These are phyloP conservation scores for Candida anglica DNA, from an alignment of 805 yeast species.

Conservation along the genomic window DNA sequence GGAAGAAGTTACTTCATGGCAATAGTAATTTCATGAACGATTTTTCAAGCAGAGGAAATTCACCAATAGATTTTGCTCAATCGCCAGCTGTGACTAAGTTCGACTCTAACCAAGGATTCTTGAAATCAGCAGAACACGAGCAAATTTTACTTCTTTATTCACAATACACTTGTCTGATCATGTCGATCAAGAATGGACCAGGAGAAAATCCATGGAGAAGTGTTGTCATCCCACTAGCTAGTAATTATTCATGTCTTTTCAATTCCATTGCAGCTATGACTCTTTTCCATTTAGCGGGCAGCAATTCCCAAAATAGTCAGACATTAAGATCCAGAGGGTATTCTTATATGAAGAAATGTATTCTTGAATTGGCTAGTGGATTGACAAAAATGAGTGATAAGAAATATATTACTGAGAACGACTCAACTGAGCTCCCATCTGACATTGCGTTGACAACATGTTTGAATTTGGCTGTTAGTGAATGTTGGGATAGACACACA, in stretches of 20 bases:
- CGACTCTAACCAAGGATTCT: constrained; percentile 9
- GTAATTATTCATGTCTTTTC: constrained; percentile 51
- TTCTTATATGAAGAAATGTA: constrained; percentile 56
- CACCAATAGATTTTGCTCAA: background rate
- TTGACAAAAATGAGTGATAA: constrained; percentile 26
- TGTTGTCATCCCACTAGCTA: constrained; percentile 52
- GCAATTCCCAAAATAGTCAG: constrained; percentile 38
- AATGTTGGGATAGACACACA: constrained; percentile 65
- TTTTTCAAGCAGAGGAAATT: no score
- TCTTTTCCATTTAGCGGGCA: constrained; percentile 48
- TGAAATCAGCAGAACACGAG: constrained; percentile 28
- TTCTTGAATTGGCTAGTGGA: constrained; percentile 57
- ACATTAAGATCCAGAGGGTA: constrained; percentile 47
- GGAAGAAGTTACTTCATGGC: no score
- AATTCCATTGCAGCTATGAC: constrained; percentile 68
- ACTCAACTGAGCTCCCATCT: constrained; percentile 38
- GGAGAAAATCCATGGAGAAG: constrained; percentile 68
- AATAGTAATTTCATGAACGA: no score
- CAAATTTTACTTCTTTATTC: constrained; percentile 33
- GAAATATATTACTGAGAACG: constrained; percentile 15
- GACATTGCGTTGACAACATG: constrained; percentile 68
- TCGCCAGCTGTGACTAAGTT: background rate
- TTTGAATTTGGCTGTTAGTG: constrained; percentile 58
- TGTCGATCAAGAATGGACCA: constrained; percentile 63
- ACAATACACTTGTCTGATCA: constrained; percentile 38